These are phyloP conservation scores for Ampelomyces quisqualis DNA, from an alignment of 2,329 filamentous ascomycete genomes.

Conservation along the genomic window DNA sequence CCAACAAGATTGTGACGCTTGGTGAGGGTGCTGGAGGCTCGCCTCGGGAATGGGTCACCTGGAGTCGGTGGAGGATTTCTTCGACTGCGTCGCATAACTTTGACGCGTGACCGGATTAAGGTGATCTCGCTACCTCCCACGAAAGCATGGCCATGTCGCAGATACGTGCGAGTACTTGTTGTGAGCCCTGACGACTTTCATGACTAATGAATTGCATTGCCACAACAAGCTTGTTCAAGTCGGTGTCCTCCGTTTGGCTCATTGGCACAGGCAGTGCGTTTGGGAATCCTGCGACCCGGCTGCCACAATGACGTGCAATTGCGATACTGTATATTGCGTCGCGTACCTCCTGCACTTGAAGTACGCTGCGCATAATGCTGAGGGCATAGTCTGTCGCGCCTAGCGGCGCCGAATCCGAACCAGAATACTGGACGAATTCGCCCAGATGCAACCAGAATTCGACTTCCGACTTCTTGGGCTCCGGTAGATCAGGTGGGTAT, in stretches of 20 bases:
- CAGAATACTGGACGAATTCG: constrained; percentile 66
- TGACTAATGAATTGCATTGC: constrained; percentile 52
- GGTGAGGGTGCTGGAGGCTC: too few species aligned
- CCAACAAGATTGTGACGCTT: too few species aligned
- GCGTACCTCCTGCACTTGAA: constrained; percentile 81
- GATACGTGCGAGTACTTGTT: constrained; percentile 51
- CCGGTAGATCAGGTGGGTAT: constrained; percentile 49
- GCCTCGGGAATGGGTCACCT: not conserved
- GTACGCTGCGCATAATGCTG: constrained; percentile 63
- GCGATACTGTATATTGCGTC: constrained; percentile 90
- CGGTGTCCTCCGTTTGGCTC: constrained; percentile 38
- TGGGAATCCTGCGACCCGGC: constrained; percentile 53
- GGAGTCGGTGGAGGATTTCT: not conserved
- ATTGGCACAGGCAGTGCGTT: constrained; percentile 38
- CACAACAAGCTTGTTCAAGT: constrained; percentile 49
- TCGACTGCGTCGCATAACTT: not conserved
- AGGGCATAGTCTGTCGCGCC: constrained; percentile 68
- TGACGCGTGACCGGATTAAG: constrained; percentile 5
- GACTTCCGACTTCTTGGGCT: constrained; percentile 54
- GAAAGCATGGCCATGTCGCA: constrained; percentile 52
- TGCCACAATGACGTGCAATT: constrained; percentile 72
- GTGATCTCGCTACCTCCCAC: constrained; percentile 42
- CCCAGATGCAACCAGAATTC: constrained; percentile 83
- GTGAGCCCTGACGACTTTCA: constrained; percentile 49
- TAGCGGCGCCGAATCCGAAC: constrained; percentile 58